phyloP scores from a whole-genome alignment of 2,329 filamentous ascomycete species.

The Drechslerella coelobrocha region DNA sequence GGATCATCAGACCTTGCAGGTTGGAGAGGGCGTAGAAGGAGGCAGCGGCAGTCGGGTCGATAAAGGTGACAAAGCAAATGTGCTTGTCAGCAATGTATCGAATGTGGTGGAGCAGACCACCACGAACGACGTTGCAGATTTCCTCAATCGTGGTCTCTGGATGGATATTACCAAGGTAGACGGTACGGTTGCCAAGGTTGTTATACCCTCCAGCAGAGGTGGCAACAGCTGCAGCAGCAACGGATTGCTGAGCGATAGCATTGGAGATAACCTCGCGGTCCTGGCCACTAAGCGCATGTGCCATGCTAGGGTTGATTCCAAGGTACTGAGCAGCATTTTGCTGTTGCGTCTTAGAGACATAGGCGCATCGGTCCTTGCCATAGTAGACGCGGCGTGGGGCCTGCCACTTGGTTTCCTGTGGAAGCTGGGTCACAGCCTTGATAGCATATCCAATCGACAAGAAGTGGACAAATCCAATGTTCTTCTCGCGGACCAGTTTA shows the following conservation, averaged over 20 bases:
- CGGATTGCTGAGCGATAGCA: constrained; percentile 94
- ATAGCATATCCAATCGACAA: constrained; percentile 96
- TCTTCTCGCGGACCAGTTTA: constrained; percentile 97
- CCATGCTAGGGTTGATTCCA: constrained; percentile 94
- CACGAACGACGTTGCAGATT: constrained; percentile 98
- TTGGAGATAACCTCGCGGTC: constrained; percentile 97
- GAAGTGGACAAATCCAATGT: constrained; percentile 97
- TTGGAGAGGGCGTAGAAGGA: constrained; percentile 98
- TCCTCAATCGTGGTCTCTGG: constrained; percentile 99
- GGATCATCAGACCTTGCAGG: constrained; percentile 97
- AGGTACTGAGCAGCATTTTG: constrained; percentile 98
- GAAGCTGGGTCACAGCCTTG: constrained; percentile 95
- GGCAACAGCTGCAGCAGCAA: constrained; percentile 93
- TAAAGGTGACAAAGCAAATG: constrained; percentile 99
- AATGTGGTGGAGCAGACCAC: constrained; percentile 94
- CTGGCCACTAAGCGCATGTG: constrained; percentile 92
- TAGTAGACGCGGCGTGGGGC: constrained; percentile 95
- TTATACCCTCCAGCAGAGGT: constrained; percentile 96
- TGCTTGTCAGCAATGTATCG: constrained; percentile 99
- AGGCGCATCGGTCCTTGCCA: constrained; percentile 96
- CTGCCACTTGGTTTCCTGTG: constrained; percentile 97
- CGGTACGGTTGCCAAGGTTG: constrained; percentile 95
- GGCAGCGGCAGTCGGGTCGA: constrained; percentile 94
- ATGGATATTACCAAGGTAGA: constrained; percentile 98
- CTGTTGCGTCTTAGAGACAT: constrained; percentile 99